Percentiles rank a stretch among this genome's conserved stretches.
These are phyloP conservation scores for Coleophoma crateriformis DNA, from an alignment of 2,329 filamentous ascomycete genomes.

Conservation along the genomic window DNA sequence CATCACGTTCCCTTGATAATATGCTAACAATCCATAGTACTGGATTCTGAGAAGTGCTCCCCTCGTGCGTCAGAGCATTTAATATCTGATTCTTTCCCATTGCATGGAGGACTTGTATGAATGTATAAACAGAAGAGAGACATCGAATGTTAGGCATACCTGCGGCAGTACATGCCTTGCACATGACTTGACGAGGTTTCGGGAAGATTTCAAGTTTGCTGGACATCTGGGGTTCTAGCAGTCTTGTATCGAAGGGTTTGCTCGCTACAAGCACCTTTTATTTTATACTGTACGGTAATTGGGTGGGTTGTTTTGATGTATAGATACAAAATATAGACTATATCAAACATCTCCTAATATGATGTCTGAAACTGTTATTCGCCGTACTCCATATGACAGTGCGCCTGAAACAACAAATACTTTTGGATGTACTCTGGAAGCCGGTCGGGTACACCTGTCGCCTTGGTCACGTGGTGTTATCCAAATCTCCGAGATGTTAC, in stretches of 20 bases:
- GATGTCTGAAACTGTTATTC: no score
- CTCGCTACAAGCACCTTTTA: background rate
- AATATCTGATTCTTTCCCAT: background rate
- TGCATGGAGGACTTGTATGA: background rate
- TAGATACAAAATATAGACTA: background rate
- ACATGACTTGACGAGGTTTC: slow-evolving; percentile 1
- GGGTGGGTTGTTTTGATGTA: background rate
- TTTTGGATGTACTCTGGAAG: no score
- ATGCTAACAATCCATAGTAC: no score
- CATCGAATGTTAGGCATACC: background rate
- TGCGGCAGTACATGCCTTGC: background rate
- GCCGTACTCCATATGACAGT: no score
- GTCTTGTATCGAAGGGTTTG: background rate
- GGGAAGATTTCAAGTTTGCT: background rate
- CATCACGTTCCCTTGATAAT: no score
- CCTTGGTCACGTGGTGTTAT: no score
- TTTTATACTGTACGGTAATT: background rate
- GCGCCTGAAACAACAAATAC: no score
- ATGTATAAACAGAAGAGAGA: background rate
- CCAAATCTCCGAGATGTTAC: no score
- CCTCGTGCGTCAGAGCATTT: background rate
- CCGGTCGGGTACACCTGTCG: no score
- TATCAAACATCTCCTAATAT: no score
- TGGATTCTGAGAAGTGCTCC: background rate
- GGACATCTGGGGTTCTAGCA: background rate